Base-by-base conservation (phyloP, 2,329 filamentous ascomycete genomes). In the Diplodia mutila region DNA sequence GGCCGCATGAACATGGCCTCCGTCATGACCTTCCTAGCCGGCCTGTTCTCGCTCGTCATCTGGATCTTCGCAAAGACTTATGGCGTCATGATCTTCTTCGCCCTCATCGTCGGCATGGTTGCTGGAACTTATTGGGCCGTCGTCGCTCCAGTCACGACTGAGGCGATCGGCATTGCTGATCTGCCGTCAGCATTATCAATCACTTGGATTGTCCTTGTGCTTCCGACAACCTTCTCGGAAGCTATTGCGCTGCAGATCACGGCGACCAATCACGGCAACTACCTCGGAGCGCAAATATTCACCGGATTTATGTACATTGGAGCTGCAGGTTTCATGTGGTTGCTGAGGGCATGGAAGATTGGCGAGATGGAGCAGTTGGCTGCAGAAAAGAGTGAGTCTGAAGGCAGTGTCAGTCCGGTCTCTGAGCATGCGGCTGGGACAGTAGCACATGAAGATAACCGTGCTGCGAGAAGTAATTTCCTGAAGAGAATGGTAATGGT, bases 1-100 rank as follows among this genome's bases (percentile, higher is more conserved):
- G 91, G 92, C 0, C 84, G 91, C 12, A 85, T 94, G 71, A 94
- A 94, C 74, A 89, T 93, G 79, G 89, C 90, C 0, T 84, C 81
- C 2, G 74, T 86, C 0, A 87, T 88, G 75, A 92, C 90, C 0
- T 85, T 91, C 39, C 74, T 89, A 2, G 85, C 86, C 1, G 89
- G 87, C 7, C 69, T 93, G 1, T 86, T 91, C 42, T 85, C 86
- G 46, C 84, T 94, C 53, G 85, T 90, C 23, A 84, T 94, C 39
- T 94, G 92, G 92, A 87, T 89, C 66, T 88, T 89, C 69, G 90
- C 90, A 1, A 86, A 87, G 51, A 85, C 84, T 70, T 91, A 88
- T 70, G 89, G 87, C 0, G 86, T 91, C 0, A 81, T 92, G 32
- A 83, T 94, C 37, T 85, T 94, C 72, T 94, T 91, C 73, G 85